Conservation (phyloP, 1,284 basidiomycete species). For the Pseudozyma hubeiensis region DNA sequence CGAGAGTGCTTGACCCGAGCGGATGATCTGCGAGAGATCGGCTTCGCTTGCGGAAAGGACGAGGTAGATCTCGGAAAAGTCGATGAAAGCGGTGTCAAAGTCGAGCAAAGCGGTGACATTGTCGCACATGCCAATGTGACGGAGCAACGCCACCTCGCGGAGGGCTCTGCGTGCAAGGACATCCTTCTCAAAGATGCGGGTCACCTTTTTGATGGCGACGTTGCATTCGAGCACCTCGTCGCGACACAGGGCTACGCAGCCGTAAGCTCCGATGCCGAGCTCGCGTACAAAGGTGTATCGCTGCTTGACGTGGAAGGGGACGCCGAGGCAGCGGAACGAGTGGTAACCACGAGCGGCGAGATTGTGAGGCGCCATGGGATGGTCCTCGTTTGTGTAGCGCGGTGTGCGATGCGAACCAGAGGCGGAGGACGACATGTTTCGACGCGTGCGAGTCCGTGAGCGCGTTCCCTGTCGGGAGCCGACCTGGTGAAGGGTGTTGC, state of each 20-base stretch:
- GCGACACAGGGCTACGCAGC: slow-evolving; percentile 64
- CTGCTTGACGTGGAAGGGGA: slow-evolving; percentile 66
- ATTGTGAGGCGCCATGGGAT: slow-evolving; percentile 63
- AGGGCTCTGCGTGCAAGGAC: slow-evolving; percentile 64
- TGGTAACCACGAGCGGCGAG: slow-evolving; percentile 64
- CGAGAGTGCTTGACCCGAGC: slow-evolving; percentile 62
- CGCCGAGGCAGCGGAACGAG: slow-evolving; percentile 63
- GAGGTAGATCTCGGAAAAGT: slow-evolving; percentile 67
- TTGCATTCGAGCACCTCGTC: slow-evolving; percentile 62
- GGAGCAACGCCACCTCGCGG: slow-evolving; percentile 62
- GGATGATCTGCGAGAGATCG: slow-evolving; percentile 66
- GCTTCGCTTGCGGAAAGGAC: slow-evolving; percentile 65
- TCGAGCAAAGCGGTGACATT: slow-evolving; percentile 65
- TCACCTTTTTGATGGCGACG: slow-evolving; percentile 68
- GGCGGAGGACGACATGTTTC: slow-evolving; percentile 46
- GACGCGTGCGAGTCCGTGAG: slow-evolving; percentile 52
- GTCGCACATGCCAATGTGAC: slow-evolving; percentile 59
- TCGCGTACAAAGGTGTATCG: slow-evolving; percentile 65
- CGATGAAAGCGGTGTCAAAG: slow-evolving; percentile 67
- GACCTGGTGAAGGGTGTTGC: slow-evolving; percentile 45
- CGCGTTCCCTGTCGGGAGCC: slow-evolving; percentile 53
- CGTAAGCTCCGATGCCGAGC: slow-evolving; percentile 67
- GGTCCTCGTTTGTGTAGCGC: slow-evolving; percentile 58
- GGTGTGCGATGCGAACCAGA: slow-evolving; percentile 36
- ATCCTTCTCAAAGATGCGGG: slow-evolving; percentile 65